These are phyloP conservation scores for Kodamaea ohmeri DNA, from an alignment of 1,139 yeast genomes.

Conservation along the genomic window DNA sequence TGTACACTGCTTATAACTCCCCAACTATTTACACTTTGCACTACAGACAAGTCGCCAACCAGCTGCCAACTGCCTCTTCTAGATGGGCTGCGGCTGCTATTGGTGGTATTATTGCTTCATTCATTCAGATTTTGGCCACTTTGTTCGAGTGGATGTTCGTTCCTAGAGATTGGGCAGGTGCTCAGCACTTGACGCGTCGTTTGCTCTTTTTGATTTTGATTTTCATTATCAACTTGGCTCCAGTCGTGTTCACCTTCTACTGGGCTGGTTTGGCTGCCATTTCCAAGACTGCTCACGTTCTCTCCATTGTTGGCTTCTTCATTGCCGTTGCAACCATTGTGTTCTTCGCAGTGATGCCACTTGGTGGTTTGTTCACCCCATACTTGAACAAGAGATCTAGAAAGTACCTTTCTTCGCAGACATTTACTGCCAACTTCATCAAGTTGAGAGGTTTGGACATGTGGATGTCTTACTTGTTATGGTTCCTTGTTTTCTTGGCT, in stretches of 20 bases:
- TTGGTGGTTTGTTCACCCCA: constrained; percentile 94
- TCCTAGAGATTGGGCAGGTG: constrained; percentile 99
- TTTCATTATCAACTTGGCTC: constrained; percentile 72
- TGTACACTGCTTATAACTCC: constrained; percentile 89
- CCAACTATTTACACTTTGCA: constrained; percentile 86
- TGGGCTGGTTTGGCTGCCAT: constrained; percentile 68
- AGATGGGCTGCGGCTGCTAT: constrained; percentile 91
- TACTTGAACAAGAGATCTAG: constrained; percentile 88
- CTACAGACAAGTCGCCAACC: constrained; percentile 78
- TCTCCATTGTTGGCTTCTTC: constrained; percentile 86
- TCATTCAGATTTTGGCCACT: constrained; percentile 84
- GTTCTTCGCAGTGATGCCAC: constrained; percentile 92
- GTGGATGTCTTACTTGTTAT: constrained; percentile 93
- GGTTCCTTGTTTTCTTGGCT: constrained; percentile 87
- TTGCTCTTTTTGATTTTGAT: constrained; percentile 68
- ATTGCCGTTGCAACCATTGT: constrained; percentile 79
- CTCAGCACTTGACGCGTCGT: constrained; percentile 92
- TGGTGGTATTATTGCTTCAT: constrained; percentile 85
- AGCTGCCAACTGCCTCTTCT: constrained; percentile 82
- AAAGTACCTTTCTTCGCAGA: constrained; percentile 88
- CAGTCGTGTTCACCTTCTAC: constrained; percentile 82
- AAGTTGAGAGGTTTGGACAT: constrained; percentile 81
- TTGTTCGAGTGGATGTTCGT: constrained; percentile 93
- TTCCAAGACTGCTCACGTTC: constrained; percentile 75
- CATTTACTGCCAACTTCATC: constrained; percentile 91